These are phyloP conservation scores for Dictyostelium brefeldianum DNA, from an alignment of 78 protist species.

Conservation along the genomic window DNA sequence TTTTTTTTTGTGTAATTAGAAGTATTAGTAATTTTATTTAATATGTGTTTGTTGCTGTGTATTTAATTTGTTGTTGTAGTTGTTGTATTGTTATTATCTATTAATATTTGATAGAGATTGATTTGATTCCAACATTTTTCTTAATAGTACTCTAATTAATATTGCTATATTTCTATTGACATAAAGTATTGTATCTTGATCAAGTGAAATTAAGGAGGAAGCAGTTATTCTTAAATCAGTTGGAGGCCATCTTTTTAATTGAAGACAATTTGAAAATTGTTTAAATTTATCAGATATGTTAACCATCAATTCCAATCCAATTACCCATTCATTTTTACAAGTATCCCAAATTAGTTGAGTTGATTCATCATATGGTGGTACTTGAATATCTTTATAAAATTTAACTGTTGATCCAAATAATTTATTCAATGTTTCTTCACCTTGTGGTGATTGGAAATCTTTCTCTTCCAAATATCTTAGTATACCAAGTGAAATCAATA, in stretches of 20 bases:
- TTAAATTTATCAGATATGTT: not conserved
- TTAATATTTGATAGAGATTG: not conserved
- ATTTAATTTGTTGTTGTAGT: no score
- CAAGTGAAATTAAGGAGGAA: not conserved
- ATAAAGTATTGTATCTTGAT: not conserved
- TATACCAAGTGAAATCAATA: not conserved
- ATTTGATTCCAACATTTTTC: not conserved
- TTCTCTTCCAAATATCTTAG: not conserved
- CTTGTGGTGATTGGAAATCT: not conserved
- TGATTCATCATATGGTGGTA: not conserved
- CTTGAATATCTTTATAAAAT: conserved; percentile 3
- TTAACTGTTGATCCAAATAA: not conserved
- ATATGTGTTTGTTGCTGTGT: no score
- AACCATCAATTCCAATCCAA: conserved; percentile 1
- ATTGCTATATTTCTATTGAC: conserved; percentile 25
- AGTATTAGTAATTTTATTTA: no score
- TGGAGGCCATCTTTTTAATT: conserved; percentile 19
- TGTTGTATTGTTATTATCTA: no score
- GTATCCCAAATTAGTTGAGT: not conserved
- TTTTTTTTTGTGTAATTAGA: no score
- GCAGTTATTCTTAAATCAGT: conserved; percentile 12
- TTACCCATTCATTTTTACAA: not conserved
- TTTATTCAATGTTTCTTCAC: not conserved
- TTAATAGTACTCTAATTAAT: conserved; percentile 9
- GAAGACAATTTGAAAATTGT: not conserved